Conservation (phyloP, 169 alveolate species). For the Cystoisospora suis region DNA sequence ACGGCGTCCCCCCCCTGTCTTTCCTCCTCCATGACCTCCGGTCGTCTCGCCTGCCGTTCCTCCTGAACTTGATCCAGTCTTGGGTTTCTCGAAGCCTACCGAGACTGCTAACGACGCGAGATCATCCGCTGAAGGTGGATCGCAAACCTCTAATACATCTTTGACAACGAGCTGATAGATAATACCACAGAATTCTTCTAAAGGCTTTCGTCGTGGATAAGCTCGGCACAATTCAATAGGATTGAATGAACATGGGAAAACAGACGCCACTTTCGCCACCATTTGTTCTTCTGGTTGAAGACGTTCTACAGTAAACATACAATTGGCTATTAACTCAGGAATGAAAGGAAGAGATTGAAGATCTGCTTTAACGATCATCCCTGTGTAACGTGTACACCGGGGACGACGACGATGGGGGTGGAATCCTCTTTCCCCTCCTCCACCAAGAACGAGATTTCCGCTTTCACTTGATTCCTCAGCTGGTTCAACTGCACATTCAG, state of each 20-base stretch:
- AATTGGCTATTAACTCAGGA: conserved; percentile 72
- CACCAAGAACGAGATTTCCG: neutral
- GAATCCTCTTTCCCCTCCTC: neutral
- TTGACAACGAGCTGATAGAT: conserved; percentile 57
- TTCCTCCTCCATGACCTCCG: too few species aligned
- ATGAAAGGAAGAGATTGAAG: conserved; percentile 70
- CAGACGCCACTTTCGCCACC: conserved; percentile 79
- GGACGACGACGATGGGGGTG: neutral
- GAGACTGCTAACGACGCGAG: conserved; percentile 67
- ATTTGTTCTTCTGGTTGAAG: conserved; percentile 80
- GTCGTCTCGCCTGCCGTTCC: neutral
- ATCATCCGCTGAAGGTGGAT: conserved; percentile 68
- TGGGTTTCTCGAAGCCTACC: conserved; percentile 6
- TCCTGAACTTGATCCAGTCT: neutral
- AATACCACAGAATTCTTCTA: conserved; percentile 52
- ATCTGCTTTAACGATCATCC: conserved; percentile 65
- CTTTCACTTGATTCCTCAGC: conserved; percentile 38
- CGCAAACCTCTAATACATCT: conserved; percentile 74
- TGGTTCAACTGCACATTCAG: conserved; percentile 49
- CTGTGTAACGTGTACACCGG: conserved; percentile 50
- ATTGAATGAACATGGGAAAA: conserved; percentile 73
- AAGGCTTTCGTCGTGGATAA: conserved; percentile 62
- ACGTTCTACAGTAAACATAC: conserved; percentile 77
- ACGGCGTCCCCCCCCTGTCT: too few species aligned
- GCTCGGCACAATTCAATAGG: conserved; percentile 68